phyloP scores from a whole-genome alignment of 2,329 filamentous ascomycete genomes.

The Ophiostoma ulmi region DNA sequence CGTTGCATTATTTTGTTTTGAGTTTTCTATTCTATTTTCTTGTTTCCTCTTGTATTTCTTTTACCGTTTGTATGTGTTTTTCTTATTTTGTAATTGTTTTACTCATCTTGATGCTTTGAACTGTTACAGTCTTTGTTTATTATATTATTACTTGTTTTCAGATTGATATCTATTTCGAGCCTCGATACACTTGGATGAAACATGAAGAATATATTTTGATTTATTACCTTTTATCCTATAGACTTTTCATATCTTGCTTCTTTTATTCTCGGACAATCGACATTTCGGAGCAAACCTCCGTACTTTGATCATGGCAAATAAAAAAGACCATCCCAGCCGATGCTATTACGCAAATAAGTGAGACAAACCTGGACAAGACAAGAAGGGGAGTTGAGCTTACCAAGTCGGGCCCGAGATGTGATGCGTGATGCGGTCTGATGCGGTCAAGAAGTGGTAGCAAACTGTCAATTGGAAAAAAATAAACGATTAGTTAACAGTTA shows the following conservation, averaged over 20 bases:
- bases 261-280: not conserved
- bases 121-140: not conserved
- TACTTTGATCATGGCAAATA: not conserved
- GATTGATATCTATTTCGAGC: not conserved
- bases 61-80: no score
- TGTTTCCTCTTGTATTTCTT: not conserved
- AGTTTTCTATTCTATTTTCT: not conserved
- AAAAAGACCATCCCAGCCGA: not conserved
- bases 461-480: not conserved
- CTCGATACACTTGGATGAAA: not conserved
- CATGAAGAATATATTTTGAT: not conserved
- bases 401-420: not conserved
- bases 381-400: not conserved
- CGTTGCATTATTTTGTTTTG: not conserved
- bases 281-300: not conserved
- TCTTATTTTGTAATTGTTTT: not conserved
- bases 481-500: not conserved
- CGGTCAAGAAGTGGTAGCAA: not conserved
- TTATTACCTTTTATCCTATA: not conserved
- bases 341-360: not conserved
- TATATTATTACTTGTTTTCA: not conserved
- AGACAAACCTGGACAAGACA: not conserved
- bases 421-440: not conserved
- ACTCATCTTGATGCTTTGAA: not conserved
- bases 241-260: not conserved